Evolutionary conservation across 1,284 basidiomycete species (phyloP).

Genomic region (Cryptococcus sp.): DNA sequence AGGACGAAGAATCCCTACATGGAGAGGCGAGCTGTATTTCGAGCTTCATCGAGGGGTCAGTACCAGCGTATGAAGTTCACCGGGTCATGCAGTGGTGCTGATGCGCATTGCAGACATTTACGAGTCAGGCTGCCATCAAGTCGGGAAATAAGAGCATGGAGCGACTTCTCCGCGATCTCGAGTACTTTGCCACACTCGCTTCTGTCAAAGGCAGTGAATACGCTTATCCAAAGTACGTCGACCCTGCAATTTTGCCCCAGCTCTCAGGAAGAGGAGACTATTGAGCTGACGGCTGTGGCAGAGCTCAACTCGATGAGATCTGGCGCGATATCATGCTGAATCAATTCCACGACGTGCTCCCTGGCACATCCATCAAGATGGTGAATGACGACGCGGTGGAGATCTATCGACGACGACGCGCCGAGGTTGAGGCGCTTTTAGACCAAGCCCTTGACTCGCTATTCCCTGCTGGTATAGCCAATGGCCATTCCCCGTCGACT

Average conservation of each 20-base stretch:
- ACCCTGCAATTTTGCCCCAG: neutral
- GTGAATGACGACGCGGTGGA: conserved; percentile 39
- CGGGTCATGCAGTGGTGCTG: neutral
- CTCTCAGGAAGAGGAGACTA: neutral
- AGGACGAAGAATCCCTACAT: conserved; percentile 78
- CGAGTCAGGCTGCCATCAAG: conserved; percentile 87
- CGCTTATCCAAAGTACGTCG: conserved; percentile 57
- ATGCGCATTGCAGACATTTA: conserved; percentile 61
- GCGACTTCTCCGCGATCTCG: conserved; percentile 77
- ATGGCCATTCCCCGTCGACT: neutral
- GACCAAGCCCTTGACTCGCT: neutral
- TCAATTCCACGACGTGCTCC: conserved; percentile 87
- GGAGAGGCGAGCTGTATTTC: conserved; percentile 86
- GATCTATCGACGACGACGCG: conserved; percentile 6
- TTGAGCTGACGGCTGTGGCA: neutral
- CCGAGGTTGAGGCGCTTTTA: conserved; percentile 4
- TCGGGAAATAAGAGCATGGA: conserved; percentile 89
- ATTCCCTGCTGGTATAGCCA: neutral
- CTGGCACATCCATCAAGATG: conserved; percentile 73
- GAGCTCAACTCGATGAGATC: conserved; percentile 64
- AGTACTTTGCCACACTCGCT: conserved; percentile 79
- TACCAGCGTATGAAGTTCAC: neutral
- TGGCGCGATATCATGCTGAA: conserved; percentile 89
- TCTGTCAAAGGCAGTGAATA: conserved; percentile 62
- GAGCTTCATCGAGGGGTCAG: conserved; percentile 64